These are phyloP conservation scores for Colletotrichum navitas DNA, from an alignment of 2,329 filamentous ascomycete genomes.

Conservation along the genomic window DNA sequence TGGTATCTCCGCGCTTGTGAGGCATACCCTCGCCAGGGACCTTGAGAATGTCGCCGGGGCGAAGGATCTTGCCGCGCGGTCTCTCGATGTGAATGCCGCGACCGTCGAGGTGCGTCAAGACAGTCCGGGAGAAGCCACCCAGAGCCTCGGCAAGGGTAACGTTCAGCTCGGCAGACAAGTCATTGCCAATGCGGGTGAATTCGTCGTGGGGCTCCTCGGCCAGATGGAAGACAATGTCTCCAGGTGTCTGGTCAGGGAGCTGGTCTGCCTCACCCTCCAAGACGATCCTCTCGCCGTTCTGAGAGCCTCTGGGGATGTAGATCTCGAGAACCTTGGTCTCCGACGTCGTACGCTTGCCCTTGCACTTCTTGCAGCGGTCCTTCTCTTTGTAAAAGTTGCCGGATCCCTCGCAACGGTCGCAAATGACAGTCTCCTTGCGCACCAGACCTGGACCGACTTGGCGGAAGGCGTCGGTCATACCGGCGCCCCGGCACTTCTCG, in stretches of 20 bases:
- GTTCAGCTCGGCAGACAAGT: conserved; percentile 84
- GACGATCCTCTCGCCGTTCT: conserved; percentile 89
- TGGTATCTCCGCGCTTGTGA: conserved; percentile 83
- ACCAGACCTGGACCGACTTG: conserved; percentile 90
- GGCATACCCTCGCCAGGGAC: conserved; percentile 95
- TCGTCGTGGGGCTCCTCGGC: conserved; percentile 83
- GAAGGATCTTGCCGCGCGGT: conserved; percentile 83
- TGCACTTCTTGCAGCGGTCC: conserved; percentile 99
- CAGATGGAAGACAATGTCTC: conserved; percentile 92
- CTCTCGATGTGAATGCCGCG: conserved; percentile 87
- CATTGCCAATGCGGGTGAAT: conserved; percentile 86
- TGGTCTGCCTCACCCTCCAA: conserved; percentile 96
- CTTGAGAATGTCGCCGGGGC: conserved; percentile 87
- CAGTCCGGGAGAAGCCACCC: conserved; percentile 89
- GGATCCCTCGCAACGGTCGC: conserved; percentile 86
- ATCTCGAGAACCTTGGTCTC: conserved; percentile 96
- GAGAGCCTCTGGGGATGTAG: conserved; percentile 90
- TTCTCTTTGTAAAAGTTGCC: conserved; percentile 93
- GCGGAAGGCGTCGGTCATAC: conserved; percentile 80
- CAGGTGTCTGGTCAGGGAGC: conserved; percentile 86
- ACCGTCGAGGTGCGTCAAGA: conserved; percentile 92
- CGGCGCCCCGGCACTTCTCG: conserved; percentile 85
- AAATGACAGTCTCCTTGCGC: conserved; percentile 82
- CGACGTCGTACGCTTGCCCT: conserved; percentile 87
- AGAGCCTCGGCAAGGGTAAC: conserved; percentile 88